Evolutionary conservation across 192 early-diverging fungal species (phyloP), one percentile per base, ranked within the genome.

Genomic region (Backusella parvicylindrica): DNA sequence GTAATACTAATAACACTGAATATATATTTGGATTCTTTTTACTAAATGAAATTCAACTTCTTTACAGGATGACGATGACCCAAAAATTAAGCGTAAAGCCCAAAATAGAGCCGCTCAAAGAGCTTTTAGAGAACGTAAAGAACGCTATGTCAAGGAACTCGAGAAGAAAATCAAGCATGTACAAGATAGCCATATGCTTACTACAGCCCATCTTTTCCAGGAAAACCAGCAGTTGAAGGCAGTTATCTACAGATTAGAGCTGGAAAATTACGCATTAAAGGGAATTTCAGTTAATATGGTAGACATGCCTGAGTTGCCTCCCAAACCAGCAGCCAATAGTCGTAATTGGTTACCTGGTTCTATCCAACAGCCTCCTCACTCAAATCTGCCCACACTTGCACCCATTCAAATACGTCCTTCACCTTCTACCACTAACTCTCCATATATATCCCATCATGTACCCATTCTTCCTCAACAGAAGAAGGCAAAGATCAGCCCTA

Each of bases 141-240:
- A 95, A 75, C 88, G 88, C 66, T 94, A 97, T 77, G 89, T 95
- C 8, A 89, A 92, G 77, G 85, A 90, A 18, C 87, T 97, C 2
- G 94, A 97, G 81, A 87, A 86, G 35, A 85, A 87, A 53, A 91
- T 95, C 68, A 87, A 90, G 73, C 88, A 88, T 41, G 84, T 93
- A 9, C 87, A 92, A 49, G 87, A 89, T 36, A 43, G 35, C 2
- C 84, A 89, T 21, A 75, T 84, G 36, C 75, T 78, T 65, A 70
- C 72, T 26, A 81, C 84, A 8, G 79, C 75, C 15, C 84, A 81
- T 32, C 85, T 90, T 8, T 75, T 72, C 2, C 74, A 85, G 56
- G 88, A 89, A 69, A 89, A 89, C 66, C 50, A 79, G 33, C 80
- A 85, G 37, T 71, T 89, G 21, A 84, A 83, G 37, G 56, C 81